Conservation (phyloP, 2,329 filamentous ascomycete species). For the Fusarium sp. region DNA sequence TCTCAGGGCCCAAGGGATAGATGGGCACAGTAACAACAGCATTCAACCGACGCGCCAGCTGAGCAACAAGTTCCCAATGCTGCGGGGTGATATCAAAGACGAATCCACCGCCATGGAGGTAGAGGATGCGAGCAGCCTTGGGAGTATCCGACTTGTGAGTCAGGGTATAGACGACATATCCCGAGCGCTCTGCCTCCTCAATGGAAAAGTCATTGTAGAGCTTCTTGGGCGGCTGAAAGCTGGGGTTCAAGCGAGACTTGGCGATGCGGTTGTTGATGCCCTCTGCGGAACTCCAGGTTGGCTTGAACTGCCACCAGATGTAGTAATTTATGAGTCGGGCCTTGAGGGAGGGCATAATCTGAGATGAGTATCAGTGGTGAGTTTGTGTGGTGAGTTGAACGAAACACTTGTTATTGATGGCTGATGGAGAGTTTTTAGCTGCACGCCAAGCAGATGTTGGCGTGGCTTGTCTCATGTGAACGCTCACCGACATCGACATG, state of each 20-base stretch:
- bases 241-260: conserved; percentile 34
- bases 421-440: not conserved
- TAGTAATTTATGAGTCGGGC: conserved; percentile 44
- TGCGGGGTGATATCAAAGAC: conserved; percentile 44
- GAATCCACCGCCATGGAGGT: conserved; percentile 49
- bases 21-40: conserved; percentile 49
- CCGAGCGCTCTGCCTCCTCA: conserved; percentile 37
- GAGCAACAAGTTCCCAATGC: conserved; percentile 47
- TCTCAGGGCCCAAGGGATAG: conserved; percentile 50
- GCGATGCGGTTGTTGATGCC: conserved; percentile 42
- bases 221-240: conserved; percentile 37
- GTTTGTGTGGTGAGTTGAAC: not conserved
- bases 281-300: conserved; percentile 41
- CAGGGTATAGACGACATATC: conserved; percentile 45
- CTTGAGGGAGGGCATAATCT: conserved; percentile 44
- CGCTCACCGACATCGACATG: not conserved
- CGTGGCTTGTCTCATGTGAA: not conserved
- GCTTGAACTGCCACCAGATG: conserved; percentile 44
- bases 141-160: conserved; percentile 47
- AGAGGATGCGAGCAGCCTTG: conserved; percentile 45
- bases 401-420: not conserved
- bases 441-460: not conserved
- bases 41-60: conserved; percentile 46
- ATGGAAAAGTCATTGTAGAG: conserved; percentile 44
- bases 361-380: not conserved